A percentile compares a stretch with the other conserved stretches of the same genome.
Conservation (phyloP, 2,329 filamentous ascomycete genomes). For the Fusarium chaquense region DNA sequence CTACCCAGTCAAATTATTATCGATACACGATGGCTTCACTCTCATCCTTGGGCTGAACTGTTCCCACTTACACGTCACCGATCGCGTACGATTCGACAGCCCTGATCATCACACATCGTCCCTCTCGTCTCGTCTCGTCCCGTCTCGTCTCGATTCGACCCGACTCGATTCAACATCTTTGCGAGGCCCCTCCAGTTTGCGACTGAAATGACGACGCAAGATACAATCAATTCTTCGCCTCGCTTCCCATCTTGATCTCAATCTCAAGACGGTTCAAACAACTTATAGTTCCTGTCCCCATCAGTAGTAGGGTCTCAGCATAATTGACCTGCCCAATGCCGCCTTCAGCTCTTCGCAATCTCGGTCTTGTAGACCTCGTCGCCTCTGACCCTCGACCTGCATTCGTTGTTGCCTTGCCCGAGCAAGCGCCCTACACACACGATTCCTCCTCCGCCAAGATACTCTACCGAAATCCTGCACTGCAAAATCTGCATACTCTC, state of each 20-base stretch:
- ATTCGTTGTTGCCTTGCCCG: conserved; percentile 52
- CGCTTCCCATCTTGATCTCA: conserved; percentile 16
- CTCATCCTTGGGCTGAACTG: conserved; percentile 18
- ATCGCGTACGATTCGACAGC: conserved; percentile 27
- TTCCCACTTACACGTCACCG: conserved; percentile 14
- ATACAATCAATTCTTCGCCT: conserved; percentile 14
- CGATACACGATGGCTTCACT: conserved; percentile 25
- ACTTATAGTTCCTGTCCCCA: neutral
- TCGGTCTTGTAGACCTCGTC: conserved; percentile 57
- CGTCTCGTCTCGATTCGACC: neutral
- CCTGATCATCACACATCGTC: conserved; percentile 6
- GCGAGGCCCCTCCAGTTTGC: conserved; percentile 21
- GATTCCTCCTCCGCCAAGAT: conserved; percentile 35
- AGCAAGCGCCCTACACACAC: conserved; percentile 5
- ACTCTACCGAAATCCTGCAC: conserved; percentile 56
- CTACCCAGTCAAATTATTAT: neutral
- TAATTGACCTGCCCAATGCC: conserved; percentile 38
- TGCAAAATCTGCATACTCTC: conserved; percentile 49
- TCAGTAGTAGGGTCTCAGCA: conserved; percentile 3
- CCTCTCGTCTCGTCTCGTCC: neutral
- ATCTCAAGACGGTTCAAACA: conserved; percentile 16
- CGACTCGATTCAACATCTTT: neutral
- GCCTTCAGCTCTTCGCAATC: conserved; percentile 43
- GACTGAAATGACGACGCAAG: conserved; percentile 40
- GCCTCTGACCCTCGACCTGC: conserved; percentile 57